Percentiles rank a stretch among this genome's conserved stretches.
Conservation (phyloP, 2,329 filamentous ascomycete genomes). For the Aureobasidium sp. region DNA sequence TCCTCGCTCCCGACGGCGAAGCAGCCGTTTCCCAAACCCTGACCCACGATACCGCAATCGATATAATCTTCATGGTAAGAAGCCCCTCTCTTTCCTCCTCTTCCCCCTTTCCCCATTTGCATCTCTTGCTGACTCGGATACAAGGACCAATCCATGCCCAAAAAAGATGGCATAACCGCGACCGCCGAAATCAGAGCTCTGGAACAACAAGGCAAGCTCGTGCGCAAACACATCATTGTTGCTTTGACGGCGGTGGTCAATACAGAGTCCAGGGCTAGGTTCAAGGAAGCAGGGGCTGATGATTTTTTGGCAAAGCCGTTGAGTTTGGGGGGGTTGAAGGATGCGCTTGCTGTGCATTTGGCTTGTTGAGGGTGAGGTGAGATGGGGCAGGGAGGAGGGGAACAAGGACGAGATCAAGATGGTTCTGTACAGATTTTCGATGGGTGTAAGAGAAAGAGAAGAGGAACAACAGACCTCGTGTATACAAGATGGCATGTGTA, state of each 20-base stretch:
- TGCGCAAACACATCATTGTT: constrained; percentile 11
- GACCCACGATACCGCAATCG: constrained; percentile 7
- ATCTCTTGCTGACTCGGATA: background rate
- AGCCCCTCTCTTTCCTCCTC: background rate
- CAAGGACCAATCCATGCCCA: constrained; percentile 15
- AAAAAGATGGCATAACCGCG: constrained; percentile 15
- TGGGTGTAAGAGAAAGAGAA: too few relatives aligned
- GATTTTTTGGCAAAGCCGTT: constrained; percentile 15
- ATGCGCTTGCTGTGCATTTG: constrained; percentile 9
- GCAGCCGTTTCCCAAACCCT: constrained; percentile 7
- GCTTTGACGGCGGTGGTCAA: constrained; percentile 15
- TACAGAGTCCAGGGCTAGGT: background rate
- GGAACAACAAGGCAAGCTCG: background rate
- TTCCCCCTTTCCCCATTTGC: background rate
- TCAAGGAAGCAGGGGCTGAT: constrained; percentile 15
- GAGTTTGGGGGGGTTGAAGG: constrained; percentile 8
- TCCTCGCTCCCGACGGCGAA: constrained; percentile 22
- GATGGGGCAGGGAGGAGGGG: too few relatives aligned
- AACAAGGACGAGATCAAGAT: too few relatives aligned
- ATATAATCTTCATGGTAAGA: constrained; percentile 14
- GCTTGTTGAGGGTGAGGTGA: background rate
- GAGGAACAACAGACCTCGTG: too few relatives aligned
- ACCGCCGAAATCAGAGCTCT: constrained; percentile 14
- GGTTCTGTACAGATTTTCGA: too few relatives aligned
- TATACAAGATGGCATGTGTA: too few relatives aligned